Evolutionary conservation across 1,284 basidiomycete genomes (phyloP), one percentile per base, ranked within the genome.

Genomic region (Kalmanozyma brasiliensis): DNA sequence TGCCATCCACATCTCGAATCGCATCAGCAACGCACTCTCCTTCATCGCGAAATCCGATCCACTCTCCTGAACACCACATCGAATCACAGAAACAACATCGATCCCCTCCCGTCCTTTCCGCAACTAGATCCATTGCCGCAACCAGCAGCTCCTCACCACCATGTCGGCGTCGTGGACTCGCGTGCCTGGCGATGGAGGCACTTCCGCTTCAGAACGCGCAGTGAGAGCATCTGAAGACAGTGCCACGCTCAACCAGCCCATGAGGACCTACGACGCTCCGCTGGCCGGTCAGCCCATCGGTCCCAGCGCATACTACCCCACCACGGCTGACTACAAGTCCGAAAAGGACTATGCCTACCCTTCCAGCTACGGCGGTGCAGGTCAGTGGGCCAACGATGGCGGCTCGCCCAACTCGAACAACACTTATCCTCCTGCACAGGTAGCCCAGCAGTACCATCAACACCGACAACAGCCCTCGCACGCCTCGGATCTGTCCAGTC

Each of bases 141-240:
- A n/a, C n/a, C 8, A 11, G 11, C 22, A 14, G 45, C 22, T 16
- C 11, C 22, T 20, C 17, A 32, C 17, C 51, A 62, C 20, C 53
- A 68, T 68, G 65, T 68, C 65, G 45, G 55, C 53, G 38, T 51
- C 65, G 41, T 68, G 65, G 65, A 47, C 55, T 7, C 59, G 65
- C 37, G 64, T 62, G 53, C 65, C 65, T 29, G 59, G 45, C 43
- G 59, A n/a, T n/a, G n/a, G 59, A 17, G 40, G 40, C 23, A 42
- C 30, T 14, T 47, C 49, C 3, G 19, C 44, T 2, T 17, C 53
- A 4, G 34, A 10, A n/a, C 42, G 11, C 7, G 16, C 35, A 19
- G 26, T 30, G 17, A 37, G 59, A 20, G 45, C 20, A 19, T 68
- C 65, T 0, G 53, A 68, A 3, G 65, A 68, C 24, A 57, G 43